Evolutionary conservation across 306 rosid genomes (phyloP), one percentile per base, ranked within the genome.

Genomic region (Hylodesmum podocarpum): DNA sequence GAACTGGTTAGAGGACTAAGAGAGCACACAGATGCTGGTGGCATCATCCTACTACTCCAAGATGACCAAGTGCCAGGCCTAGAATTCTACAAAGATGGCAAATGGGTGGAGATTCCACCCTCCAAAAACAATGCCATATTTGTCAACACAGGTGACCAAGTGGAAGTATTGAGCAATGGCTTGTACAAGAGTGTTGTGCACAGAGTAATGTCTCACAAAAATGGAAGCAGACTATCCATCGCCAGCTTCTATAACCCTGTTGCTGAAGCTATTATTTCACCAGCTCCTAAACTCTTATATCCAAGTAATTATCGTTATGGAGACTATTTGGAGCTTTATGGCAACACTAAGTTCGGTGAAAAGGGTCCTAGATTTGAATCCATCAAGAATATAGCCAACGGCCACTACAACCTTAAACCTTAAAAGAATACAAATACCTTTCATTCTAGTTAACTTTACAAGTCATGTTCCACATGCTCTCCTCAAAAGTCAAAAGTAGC

Each of bases 1-100:
- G 91, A 87, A 40, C 46, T 65, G 1, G 97, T 94, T 36, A 87
- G 92, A 80, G 98, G 98, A 19, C 91, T 94, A 0, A 81, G 98
- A 53, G 98, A 91, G 75, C 97, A 91, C 86, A 91, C 97, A 10
- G 98, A 94, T 78, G 98, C 97, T 2, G 98, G 98, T 61, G 98
- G 98, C 9, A 94, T 94, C 59, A 91, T 94, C 39, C 84, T 94
- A n/a, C 51, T 94, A 59, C 97, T 94, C 12, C 98, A 94, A 80
- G 98, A 94, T 76, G 97, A 94, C 73, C 73, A 84, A 76, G 90
- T 94, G 2, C 97, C 97, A 0, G 98, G 98, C 6, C 67, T 81
- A 31, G 81, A 81, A 70, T 94, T 94, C 87, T 82, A 72, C 77
- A 88, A 87, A 68, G 92, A 91, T 68, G 96, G 92, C 1, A 76